A percentile compares a stretch with the other conserved stretches of the same genome.
These are phyloP conservation scores for Penicillium rolfsii DNA, from an alignment of 2,329 filamentous ascomycete species.

Conservation along the genomic window DNA sequence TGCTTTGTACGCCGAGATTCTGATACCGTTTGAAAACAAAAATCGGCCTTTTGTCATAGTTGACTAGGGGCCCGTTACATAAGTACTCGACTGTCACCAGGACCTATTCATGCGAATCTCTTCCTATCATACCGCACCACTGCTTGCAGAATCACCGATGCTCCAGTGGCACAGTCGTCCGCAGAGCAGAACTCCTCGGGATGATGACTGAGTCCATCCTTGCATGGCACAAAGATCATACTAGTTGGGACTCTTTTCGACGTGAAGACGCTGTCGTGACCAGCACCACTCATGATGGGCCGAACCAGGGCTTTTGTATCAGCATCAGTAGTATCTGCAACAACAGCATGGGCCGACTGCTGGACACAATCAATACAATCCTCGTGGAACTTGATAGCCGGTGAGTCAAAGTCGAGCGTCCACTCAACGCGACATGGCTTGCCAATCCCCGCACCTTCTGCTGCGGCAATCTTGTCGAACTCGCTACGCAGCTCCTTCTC, in stretches of 20 bases:
- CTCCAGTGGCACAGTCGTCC: constrained; percentile 62
- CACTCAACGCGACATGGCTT: constrained; percentile 61
- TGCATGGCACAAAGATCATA: constrained; percentile 70
- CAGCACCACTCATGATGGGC: constrained; percentile 65
- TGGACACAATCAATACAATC: constrained; percentile 69
- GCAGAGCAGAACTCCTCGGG: constrained; percentile 64
- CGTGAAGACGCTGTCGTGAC: constrained; percentile 67
- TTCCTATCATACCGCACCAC: constrained; percentile 41
- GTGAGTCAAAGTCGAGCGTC: constrained; percentile 62
- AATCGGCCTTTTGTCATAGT: background rate
- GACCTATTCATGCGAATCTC: constrained; percentile 44
- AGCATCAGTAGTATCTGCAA: constrained; percentile 52
- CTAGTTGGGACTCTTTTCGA: constrained; percentile 63
- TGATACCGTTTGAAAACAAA: background rate
- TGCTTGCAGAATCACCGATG: constrained; percentile 46
- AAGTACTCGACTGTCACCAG: background rate
- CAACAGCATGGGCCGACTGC: constrained; percentile 60
- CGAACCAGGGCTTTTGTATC: constrained; percentile 50
- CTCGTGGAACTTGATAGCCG: constrained; percentile 66
- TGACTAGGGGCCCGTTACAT: background rate
- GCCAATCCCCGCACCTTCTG: constrained; percentile 56
- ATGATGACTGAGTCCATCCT: constrained; percentile 66
- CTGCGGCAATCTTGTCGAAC: constrained; percentile 63
- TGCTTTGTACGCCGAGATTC: background rate
- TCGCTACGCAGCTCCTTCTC: constrained; percentile 60